phyloP scores from a whole-genome alignment of 2,329 filamentous ascomycete genomes.

The Trichoderma gracile region DNA sequence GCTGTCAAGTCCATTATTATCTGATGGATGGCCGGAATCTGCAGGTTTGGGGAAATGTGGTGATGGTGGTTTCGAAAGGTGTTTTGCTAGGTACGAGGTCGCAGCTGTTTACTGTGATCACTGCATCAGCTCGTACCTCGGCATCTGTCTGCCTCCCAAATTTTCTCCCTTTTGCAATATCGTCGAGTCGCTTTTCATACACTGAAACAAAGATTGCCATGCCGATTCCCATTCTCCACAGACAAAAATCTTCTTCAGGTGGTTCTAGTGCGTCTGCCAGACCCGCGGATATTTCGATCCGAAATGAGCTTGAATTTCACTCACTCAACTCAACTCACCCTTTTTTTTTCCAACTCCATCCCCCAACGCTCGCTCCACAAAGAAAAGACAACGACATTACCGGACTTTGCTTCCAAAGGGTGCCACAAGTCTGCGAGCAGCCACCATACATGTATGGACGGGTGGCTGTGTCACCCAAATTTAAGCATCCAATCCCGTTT shows the following conservation, averaged over 20 bases:
- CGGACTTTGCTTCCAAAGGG: not conserved
- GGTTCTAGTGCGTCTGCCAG: not conserved
- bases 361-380: not conserved
- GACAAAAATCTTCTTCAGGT: not conserved
- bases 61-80: too few relatives aligned
- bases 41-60: too few relatives aligned
- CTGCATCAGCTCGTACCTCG: too few relatives aligned
- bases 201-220: not conserved
- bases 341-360: not conserved
- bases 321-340: conserved; percentile 14
- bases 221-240: not conserved
- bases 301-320: conserved; percentile 16
- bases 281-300: conserved; percentile 6
- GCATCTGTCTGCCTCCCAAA: too few relatives aligned
- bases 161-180: too few relatives aligned
- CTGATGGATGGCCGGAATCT: not conserved
- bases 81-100: too few relatives aligned
- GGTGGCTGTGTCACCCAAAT: conserved; percentile 16
- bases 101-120: too few relatives aligned
- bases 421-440: conserved; percentile 12
- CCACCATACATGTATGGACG: not conserved
- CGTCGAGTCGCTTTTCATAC: too few relatives aligned
- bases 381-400: not conserved
- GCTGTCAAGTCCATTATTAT: not conserved
- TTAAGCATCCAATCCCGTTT: not conserved